Percentiles rank a stretch among this genome's conserved stretches.
phyloP scores from a whole-genome alignment of 2,329 filamentous ascomycete genomes.

The Pestalotiopsis sp. region DNA sequence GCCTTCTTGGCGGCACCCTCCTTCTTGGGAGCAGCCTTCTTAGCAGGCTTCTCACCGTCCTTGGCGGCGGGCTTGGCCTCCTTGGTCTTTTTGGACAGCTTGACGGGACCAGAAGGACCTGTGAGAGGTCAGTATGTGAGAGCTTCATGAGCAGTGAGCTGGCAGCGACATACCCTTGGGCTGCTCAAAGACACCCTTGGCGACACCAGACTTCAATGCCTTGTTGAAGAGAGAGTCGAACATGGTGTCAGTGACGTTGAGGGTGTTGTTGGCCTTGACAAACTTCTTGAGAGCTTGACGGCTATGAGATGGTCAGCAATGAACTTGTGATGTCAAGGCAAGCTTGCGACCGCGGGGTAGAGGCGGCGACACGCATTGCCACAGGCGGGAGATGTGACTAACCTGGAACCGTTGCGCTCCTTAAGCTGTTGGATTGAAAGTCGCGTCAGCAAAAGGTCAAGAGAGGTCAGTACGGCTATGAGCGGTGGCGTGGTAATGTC shows the following conservation, averaged over 20 bases:
- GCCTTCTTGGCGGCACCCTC: conserved; percentile 52
- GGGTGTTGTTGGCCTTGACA: conserved; percentile 37
- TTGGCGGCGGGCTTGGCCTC: conserved; percentile 40
- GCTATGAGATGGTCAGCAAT: conserved; percentile 30
- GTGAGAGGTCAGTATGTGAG: conserved; percentile 21
- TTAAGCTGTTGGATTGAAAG: conserved; percentile 51
- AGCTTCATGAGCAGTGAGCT: not conserved
- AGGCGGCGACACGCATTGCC: conserved; percentile 9
- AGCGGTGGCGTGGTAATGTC: not conserved
- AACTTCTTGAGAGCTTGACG: conserved; percentile 65
- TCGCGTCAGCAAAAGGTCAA: conserved; percentile 40
- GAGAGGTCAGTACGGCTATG: not conserved
- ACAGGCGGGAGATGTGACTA: conserved; percentile 14
- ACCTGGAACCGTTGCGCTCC: conserved; percentile 63
- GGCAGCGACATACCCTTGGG: conserved; percentile 74
- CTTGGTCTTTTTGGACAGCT: conserved; percentile 81
- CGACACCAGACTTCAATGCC: conserved; percentile 73
- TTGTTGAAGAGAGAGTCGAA: conserved; percentile 70
- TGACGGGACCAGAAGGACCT: conserved; percentile 87
- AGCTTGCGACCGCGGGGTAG: conserved; percentile 15
- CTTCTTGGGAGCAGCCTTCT: conserved; percentile 45
- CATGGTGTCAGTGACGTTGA: conserved; percentile 49
- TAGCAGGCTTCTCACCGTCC: conserved; percentile 27
- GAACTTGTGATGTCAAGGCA: conserved; percentile 16
- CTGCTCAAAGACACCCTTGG: conserved; percentile 84